Evolutionary conservation across 768 basidiomycete genomes (phyloP).

Genomic region (Leccinum disarticulatum): DNA sequence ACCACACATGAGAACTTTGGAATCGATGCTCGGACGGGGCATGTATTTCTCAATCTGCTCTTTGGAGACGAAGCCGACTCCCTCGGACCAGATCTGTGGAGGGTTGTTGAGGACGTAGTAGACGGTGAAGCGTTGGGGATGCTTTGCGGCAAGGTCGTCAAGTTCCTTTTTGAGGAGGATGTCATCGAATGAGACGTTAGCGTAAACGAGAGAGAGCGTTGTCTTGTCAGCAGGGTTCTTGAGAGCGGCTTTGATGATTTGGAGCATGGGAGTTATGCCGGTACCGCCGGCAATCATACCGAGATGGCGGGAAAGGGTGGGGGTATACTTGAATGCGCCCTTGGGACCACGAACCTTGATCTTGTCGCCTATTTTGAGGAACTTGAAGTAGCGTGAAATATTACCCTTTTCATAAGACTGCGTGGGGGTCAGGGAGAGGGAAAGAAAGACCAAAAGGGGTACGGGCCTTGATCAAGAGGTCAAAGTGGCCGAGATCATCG

Average conservation of each 20-base stretch:
- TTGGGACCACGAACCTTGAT: conserved; percentile 94
- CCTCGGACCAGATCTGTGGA: conserved; percentile 82
- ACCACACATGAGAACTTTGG: conserved; percentile 89
- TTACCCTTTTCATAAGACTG: conserved; percentile 97
- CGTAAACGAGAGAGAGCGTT: conserved; percentile 86
- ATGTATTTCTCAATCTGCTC: conserved; percentile 85
- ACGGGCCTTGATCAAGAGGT: conserved; percentile 91
- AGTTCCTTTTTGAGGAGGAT: conserved; percentile 90
- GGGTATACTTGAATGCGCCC: conserved; percentile 86
- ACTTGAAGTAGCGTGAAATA: conserved; percentile 83
- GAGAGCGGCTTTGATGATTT: conserved; percentile 92
- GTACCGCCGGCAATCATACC: conserved; percentile 99
- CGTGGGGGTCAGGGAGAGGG: neutral
- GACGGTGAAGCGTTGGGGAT: conserved; percentile 72
- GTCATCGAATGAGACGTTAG: conserved; percentile 91
- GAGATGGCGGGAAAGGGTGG: conserved; percentile 70
- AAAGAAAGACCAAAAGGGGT: neutral
- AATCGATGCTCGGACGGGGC: conserved; percentile 61
- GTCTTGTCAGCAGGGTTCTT: conserved; percentile 87
- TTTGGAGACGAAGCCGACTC: conserved; percentile 90
- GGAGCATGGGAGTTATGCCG: conserved; percentile 98
- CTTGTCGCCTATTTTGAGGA: conserved; percentile 84
- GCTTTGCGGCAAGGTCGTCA: conserved; percentile 66
- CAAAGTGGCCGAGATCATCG: conserved; percentile 91
- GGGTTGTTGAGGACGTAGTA: conserved; percentile 96